Evolutionary conservation across 305 asterid species (phyloP), one percentile per base, ranked within the genome.

Genomic region (Fraxinus ornus): DNA sequence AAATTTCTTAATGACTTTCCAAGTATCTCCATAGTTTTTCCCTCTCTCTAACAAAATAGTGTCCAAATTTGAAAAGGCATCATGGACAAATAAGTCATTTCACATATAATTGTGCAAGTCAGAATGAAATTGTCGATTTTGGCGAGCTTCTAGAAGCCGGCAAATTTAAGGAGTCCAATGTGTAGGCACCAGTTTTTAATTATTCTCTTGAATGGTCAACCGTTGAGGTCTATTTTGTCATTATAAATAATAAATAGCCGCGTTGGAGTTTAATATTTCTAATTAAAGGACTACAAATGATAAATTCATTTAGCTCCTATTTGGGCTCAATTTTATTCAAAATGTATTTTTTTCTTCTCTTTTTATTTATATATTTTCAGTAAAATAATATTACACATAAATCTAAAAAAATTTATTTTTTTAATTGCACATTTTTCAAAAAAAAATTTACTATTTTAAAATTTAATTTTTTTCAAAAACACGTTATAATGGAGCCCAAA

Each of bases 121-220:
- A 41, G 49, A 41, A 41, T 41, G 49, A 12, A 2, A 2, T 35
- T 22, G 71, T 44, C 74, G 1, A 47, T 0, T 73, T 32, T 62
- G 75, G 30, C 76, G 35, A 57, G 73, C 82, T 83, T 86, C 90
- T 80, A 85, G 88, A 89, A 81, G 86, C 52, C 79, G 64, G 68
- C 57, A 41, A 55, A 32, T 4, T 30, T 39, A 39, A 39, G 47
- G 47, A 19, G 37, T 66, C 19, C 1, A 28, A 6, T 28, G 19
- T 1, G 10, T 2, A 30, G 13, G n/a, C 26, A 3, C 22, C 71
- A 33, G 5, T 30, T 15, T 13, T 13, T 0, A n/a, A 7, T 3
- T 41, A 2, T 33, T 73, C 47, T 8, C 24, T 30, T 73, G 5
- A 33, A 6, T 33, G 26, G 66, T 55, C 26, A 57, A 57, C 28